Conservation (phyloP, 805 yeast genomes). For the Saccharomycopsis sp. region DNA sequence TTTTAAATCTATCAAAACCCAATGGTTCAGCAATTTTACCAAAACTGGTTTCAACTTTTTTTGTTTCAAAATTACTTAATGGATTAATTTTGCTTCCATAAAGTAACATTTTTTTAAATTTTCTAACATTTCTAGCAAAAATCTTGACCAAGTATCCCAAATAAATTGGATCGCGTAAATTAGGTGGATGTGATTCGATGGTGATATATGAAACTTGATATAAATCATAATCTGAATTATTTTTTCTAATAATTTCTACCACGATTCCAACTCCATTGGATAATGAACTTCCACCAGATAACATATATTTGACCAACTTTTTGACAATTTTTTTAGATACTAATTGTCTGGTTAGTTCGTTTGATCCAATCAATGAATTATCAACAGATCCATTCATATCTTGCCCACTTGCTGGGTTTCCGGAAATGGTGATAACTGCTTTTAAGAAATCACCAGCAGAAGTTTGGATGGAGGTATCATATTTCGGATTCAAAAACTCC, state of each 20-base stretch:
- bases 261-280: slow-evolving; percentile 92
- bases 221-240: slow-evolving; percentile 90
- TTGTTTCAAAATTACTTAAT: slow-evolving; percentile 16
- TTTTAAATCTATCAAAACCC: slow-evolving; percentile 85
- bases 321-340: slow-evolving; percentile 65
- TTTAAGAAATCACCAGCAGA: slow-evolving; percentile 94
- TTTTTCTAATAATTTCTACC: slow-evolving; percentile 88
- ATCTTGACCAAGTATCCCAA: slow-evolving; percentile 74
- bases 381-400: slow-evolving; percentile 71
- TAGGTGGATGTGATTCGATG: slow-evolving; percentile 84
- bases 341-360: slow-evolving; percentile 82
- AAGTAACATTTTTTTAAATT: slow-evolving; percentile 44
- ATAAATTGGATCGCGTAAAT: slow-evolving; percentile 85
- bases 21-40: slow-evolving; percentile 58
- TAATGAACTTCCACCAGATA: slow-evolving; percentile 75
- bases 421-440: slow-evolving; percentile 88
- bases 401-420: slow-evolving; percentile 82
- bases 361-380: slow-evolving; percentile 88
- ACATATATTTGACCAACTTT: slow-evolving; percentile 65
- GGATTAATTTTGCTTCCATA: slow-evolving; percentile 9
- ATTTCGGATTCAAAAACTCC: slow-evolving; percentile 56
- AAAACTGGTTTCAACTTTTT: slow-evolving; percentile 30
- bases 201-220: slow-evolving; percentile 79
- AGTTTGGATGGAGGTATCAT: slow-evolving; percentile 58
- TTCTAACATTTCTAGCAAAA: slow-evolving; percentile 57